Evolutionary conservation across 345 rosid genomes (phyloP), one percentile per base, ranked within the genome.

Genomic region (Iberis pinnata): DNA sequence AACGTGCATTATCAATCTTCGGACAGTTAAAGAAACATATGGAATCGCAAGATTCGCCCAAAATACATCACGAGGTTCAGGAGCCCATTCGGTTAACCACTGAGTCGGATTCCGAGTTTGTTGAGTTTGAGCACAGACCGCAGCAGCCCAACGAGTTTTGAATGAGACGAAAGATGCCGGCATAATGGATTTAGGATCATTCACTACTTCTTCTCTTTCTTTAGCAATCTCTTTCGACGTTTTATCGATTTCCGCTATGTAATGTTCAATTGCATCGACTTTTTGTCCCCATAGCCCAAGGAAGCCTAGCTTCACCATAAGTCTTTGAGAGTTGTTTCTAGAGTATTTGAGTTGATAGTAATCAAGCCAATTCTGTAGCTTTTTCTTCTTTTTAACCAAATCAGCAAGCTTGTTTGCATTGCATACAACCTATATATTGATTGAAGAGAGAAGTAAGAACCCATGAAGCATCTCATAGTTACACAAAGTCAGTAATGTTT

Each of bases 121-220:
- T 66, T 85, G 95, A 2, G 98, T 92, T 69, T 88, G 98, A 69
- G 97, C 96, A 73, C 98, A 88, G 42, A 92, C 96, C 48, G 96
- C 98, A 9, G 98, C 90, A 60, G 84, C 97, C 98, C 98, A 92
- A 33, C 95, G 78, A 31, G 85, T 80, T 74, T 80, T 88, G 62
- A 92, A 92, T 35, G 96, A 92, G 72, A 92, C 98, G 71, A 92
- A 92, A 15, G 98, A 85, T 17, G 95, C 95, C 13, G 96, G 96
- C 93, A 88, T 78, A 27, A 85, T 76, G 2, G 82, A 55, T 64
- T 80, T 81, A 3, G 96, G 88, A 73, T 92, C 98, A 27, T 71
- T 81, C 35, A 60, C 63, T 46, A 88, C 93, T 60, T 69, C 78
- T 43, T 72, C 73, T 52, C 80, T 73, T 66, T 88, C 98, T 56